Percentiles rank a stretch among this genome's conserved stretches.
These are phyloP conservation scores for Pseudogymnoascus sp. DNA, from an alignment of 2,329 filamentous ascomycete genomes.

Conservation along the genomic window DNA sequence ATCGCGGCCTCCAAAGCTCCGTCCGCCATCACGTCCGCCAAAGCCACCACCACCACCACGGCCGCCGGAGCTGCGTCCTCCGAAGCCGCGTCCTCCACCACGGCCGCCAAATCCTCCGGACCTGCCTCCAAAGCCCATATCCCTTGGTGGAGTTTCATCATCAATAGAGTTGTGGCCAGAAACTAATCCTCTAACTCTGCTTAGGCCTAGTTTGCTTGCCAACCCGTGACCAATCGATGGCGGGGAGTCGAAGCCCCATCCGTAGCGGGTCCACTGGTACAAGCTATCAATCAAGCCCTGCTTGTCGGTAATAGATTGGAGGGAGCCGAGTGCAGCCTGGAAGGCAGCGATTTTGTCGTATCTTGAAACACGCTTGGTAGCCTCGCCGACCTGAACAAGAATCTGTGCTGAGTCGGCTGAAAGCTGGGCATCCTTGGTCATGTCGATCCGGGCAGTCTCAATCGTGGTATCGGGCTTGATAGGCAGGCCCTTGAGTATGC, in stretches of 20 bases:
- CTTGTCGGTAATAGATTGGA: slow-evolving; percentile 8
- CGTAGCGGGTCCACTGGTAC: slow-evolving; percentile 27
- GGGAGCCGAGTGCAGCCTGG: slow-evolving; percentile 17
- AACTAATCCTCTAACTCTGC: slow-evolving; percentile 4
- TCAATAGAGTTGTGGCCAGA: slow-evolving; percentile 3
- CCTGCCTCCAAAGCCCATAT: slow-evolving; percentile 8
- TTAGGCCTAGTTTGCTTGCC: slow-evolving; percentile 21
- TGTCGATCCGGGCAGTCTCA: slow-evolving; percentile 24
- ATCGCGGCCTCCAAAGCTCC: slow-evolving; percentile 10
- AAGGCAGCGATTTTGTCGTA: slow-evolving; percentile 23
- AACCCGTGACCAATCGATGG: slow-evolving; percentile 19
- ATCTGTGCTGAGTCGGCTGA: slow-evolving; percentile 22
- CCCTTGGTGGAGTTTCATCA: background rate
- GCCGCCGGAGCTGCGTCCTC: background rate
- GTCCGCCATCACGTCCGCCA: background rate
- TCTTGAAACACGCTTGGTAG: slow-evolving; percentile 24
- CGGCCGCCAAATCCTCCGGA: slow-evolving; percentile 3
- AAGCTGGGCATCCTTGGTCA: slow-evolving; percentile 29
- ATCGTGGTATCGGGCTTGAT: slow-evolving; percentile 22
- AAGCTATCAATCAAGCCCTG: slow-evolving; percentile 15
- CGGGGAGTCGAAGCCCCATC: slow-evolving; percentile 28
- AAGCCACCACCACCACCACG: slow-evolving; percentile 1
- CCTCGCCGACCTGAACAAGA: slow-evolving; percentile 22
- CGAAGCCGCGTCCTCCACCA: background rate
- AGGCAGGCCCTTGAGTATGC: slow-evolving; percentile 24